Conservation (phyloP, 1,139 yeast genomes). For the Magnusiomyces fungicola region DNA sequence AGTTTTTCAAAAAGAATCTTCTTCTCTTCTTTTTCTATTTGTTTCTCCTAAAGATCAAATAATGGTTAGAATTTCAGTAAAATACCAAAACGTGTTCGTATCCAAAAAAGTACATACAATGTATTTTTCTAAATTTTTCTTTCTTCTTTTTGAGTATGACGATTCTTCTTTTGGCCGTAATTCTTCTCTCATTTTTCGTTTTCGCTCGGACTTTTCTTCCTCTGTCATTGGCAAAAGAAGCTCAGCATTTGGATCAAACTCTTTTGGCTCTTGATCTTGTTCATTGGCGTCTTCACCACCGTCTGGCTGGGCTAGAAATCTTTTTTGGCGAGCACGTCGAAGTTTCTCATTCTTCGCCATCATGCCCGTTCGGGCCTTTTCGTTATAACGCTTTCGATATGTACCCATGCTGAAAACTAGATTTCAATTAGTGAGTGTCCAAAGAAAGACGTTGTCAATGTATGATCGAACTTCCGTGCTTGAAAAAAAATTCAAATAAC, state of each 20-base stretch:
- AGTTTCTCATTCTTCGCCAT: constrained; percentile 72
- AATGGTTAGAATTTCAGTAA: not conserved
- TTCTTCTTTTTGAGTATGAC: constrained; percentile 65
- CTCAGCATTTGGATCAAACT: constrained; percentile 52
- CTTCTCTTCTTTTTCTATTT: constrained; percentile 82
- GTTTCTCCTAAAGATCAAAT: constrained; percentile 56
- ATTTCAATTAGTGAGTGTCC: too few species aligned
- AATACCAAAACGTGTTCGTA: not conserved
- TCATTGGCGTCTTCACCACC: constrained; percentile 30
- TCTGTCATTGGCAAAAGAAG: constrained; percentile 43
- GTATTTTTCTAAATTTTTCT: constrained; percentile 48
- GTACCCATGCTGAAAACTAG: constrained; percentile 70
- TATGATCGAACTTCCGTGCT: too few species aligned
- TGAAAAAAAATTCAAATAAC: too few species aligned
- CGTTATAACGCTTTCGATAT: constrained; percentile 73
- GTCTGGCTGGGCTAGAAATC: constrained; percentile 31
- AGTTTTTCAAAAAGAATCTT: constrained; percentile 68
- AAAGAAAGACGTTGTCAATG: too few species aligned
- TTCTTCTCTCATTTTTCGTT: constrained; percentile 54
- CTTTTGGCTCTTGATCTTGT: constrained; percentile 23
- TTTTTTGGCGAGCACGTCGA: constrained; percentile 61
- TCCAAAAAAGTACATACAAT: constrained; percentile 26
- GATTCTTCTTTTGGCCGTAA: constrained; percentile 50
- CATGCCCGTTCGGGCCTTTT: constrained; percentile 79
- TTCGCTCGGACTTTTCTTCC: constrained; percentile 57